Conservation (phyloP, 257 asterid genomes). For the Solanum paucissectum region DNA sequence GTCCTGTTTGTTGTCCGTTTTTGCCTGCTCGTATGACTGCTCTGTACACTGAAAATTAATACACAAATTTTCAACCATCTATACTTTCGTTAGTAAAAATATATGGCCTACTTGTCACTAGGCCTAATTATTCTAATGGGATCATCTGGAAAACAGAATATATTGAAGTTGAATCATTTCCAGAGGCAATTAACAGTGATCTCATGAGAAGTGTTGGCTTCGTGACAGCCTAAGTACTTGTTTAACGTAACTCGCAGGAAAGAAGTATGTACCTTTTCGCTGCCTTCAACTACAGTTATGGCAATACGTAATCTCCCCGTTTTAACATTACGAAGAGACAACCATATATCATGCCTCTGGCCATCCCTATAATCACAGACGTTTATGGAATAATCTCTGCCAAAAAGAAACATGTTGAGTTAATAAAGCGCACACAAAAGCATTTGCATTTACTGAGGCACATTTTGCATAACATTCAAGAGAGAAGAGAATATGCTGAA, state of each 20-base stretch:
- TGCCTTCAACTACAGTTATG: slow-evolving; percentile 47
- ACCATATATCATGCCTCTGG: slow-evolving; percentile 84
- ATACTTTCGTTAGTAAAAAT: background rate
- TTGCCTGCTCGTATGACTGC: slow-evolving; percentile 17
- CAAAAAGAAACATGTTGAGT: background rate
- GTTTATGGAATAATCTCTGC: slow-evolving; percentile 62
- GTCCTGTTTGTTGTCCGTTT: slow-evolving; percentile 9
- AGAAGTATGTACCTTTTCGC: slow-evolving; percentile 43
- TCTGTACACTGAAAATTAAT: slow-evolving; percentile 30
- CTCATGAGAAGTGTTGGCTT: background rate
- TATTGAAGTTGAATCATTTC: background rate
- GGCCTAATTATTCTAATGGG: background rate
- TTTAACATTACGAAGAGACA: slow-evolving; percentile 71
- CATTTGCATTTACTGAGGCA: background rate
- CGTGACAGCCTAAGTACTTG: background rate
- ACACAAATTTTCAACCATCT: background rate
- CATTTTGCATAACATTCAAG: background rate
- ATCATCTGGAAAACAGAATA: background rate
- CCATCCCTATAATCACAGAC: slow-evolving; percentile 58
- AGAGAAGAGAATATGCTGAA: background rate
- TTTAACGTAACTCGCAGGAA: background rate
- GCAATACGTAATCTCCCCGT: slow-evolving; percentile 85
- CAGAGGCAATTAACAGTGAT: background rate
- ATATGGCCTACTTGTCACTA: background rate
- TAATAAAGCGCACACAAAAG: background rate